Evolutionary conservation across 345 rosid genomes (phyloP).

Genomic region (Anastatica hierochuntica): DNA sequence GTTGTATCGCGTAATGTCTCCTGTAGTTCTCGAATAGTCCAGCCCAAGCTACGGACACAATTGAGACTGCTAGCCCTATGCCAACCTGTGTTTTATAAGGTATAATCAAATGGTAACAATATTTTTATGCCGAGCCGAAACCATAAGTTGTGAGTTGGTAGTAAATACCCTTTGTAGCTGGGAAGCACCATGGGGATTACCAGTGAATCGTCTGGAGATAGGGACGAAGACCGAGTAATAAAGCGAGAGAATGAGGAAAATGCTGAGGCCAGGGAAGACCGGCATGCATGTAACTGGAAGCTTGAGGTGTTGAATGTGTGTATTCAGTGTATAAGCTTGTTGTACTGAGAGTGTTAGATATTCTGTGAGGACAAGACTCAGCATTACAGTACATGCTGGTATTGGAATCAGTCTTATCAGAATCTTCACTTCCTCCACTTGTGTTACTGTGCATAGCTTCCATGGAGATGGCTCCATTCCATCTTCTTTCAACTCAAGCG

Average conservation of each 20-base stretch:
- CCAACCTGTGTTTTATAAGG: conserved; percentile 43
- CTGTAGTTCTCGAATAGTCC: conserved; percentile 68
- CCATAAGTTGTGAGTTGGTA: not conserved
- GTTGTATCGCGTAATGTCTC: conserved; percentile 55
- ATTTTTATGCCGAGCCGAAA: not conserved
- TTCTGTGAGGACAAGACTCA: conserved; percentile 55
- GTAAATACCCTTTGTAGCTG: conserved; percentile 68
- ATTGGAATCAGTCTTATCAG: conserved; percentile 63
- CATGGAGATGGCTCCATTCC: conserved; percentile 58
- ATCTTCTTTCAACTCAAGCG: conserved; percentile 72
- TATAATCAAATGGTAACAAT: too few species aligned
- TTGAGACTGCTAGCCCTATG: conserved; percentile 62
- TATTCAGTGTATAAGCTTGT: conserved; percentile 77
- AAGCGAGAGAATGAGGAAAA: conserved; percentile 61
- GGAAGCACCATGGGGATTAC: conserved; percentile 85
- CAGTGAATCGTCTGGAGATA: conserved; percentile 54
- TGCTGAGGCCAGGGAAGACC: conserved; percentile 82
- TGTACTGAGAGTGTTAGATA: conserved; percentile 83
- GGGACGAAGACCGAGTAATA: conserved; percentile 73
- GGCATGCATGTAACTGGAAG: conserved; percentile 94
- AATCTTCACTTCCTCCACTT: conserved; percentile 91
- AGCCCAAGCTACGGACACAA: conserved; percentile 62
- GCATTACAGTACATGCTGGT: conserved; percentile 68
- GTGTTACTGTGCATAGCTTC: conserved; percentile 87
- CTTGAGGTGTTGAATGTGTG: conserved; percentile 54